Base-by-base conservation (phyloP, 2,329 filamentous ascomycete genomes). In the Aspergillus calidoustus region DNA sequence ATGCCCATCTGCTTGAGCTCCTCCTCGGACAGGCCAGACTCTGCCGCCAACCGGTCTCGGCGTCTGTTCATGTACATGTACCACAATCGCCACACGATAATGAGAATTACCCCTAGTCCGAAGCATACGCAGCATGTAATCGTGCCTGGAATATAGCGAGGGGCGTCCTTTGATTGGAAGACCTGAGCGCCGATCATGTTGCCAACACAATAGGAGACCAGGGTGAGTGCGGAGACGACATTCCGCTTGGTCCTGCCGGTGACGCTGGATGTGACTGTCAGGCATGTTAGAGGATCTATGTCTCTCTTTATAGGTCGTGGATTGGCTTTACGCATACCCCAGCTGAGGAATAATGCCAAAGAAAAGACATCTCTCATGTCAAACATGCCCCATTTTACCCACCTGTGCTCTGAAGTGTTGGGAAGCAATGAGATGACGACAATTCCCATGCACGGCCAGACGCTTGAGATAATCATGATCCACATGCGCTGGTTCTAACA, bases 131-230 rank as follows among this genome's bases (percentile, higher is more conserved):
- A 57, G 56, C 56, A 52, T 7, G 47, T 15, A 15, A 58, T 17
- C 6, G 48, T 44, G 17, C 56, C 56, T 7, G 34, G 15, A 1
- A 55, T 30, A 19, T 55, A 55, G 7, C 41, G 34, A 19, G 53
- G 41, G 15, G 50, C 41, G 9, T 55, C 30, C 25, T 53, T 53
- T 17, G 53, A 34, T 22, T 15, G 17, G 41, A 55, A 55, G 3
- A 58, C 48, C 34, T 52, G 56, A 15, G 48, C 56, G 28, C 56
- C 48, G 13, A 51, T 23, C 47, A 50, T 50, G 17, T 58, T 58
- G 15, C 56, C 56, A 2, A 44, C 56, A n/a, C 56, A 58, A 15
- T 58, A 58, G 8, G 48, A 30, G 8, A 58, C 31, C 19, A 58
- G 28, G 4, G 48, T 38, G 15, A 52, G 17, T 2, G 47, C 22